A percentile compares a stretch with the other conserved stretches of the same genome.
phyloP scores from a whole-genome alignment of 2,329 filamentous ascomycete species.

The Knufia fluminis region DNA sequence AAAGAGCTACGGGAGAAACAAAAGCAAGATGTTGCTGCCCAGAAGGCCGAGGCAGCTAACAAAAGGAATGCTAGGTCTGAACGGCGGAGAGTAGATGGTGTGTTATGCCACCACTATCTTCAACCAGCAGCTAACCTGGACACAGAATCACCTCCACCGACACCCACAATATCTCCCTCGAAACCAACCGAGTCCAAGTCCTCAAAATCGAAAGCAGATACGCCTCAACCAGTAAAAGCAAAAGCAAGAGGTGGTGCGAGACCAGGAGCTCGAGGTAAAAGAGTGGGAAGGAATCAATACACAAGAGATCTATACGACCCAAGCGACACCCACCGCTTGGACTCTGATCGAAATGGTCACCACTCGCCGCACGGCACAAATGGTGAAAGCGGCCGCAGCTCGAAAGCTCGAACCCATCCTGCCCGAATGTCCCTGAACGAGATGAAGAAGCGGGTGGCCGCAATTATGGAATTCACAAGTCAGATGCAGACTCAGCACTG shows the following conservation, averaged over 20 bases:
- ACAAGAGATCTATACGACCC: slow-evolving; percentile 62
- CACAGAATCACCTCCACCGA: slow-evolving; percentile 62
- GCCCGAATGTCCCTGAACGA: slow-evolving; percentile 69
- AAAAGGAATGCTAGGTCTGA: slow-evolving; percentile 77
- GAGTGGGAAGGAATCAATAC: slow-evolving; percentile 69
- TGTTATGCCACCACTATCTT: slow-evolving; percentile 11
- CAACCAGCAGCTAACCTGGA: background rate
- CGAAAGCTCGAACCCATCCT: slow-evolving; percentile 49
- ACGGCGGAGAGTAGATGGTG: slow-evolving; percentile 72
- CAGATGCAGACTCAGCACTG: slow-evolving; percentile 75
- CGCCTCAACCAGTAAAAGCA: slow-evolving; percentile 31
- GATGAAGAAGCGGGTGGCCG: slow-evolving; percentile 74
- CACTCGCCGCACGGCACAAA: slow-evolving; percentile 42
- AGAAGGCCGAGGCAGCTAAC: slow-evolving; percentile 63
- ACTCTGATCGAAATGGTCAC: slow-evolving; percentile 20
- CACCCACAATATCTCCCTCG: slow-evolving; percentile 48
- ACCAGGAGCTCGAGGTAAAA: slow-evolving; percentile 57
- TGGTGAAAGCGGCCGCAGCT: slow-evolving; percentile 48
- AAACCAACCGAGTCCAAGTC: slow-evolving; percentile 33
- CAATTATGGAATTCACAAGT: slow-evolving; percentile 81
- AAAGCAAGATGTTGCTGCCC: slow-evolving; percentile 61
- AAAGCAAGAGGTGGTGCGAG: slow-evolving; percentile 54
- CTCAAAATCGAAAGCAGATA: slow-evolving; percentile 36
- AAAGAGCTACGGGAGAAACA: slow-evolving; percentile 39
- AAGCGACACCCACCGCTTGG: slow-evolving; percentile 27